A percentile compares a stretch with the other conserved stretches of the same genome.
Evolutionary conservation across 495 filamentous ascomycete species (phyloP).

Genomic region (Xylaria telfairii): DNA sequence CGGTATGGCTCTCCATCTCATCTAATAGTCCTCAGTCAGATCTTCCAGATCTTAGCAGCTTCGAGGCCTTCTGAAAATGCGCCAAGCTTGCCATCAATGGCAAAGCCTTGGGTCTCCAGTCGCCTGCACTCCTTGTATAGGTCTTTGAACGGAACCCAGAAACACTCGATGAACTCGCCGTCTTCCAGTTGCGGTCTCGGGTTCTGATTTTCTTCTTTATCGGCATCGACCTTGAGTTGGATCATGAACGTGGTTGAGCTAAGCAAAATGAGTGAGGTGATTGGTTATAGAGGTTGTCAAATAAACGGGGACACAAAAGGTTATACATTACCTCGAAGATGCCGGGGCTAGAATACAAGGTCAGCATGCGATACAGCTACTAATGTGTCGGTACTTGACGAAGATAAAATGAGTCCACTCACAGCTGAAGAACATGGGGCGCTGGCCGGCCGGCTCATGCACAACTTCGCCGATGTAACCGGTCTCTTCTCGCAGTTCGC

Average conservation of each 20-base stretch:
- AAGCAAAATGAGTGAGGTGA: background rate
- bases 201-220: constrained; percentile 61
- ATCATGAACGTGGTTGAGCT: constrained; percentile 76
- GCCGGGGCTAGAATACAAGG: constrained; percentile 36
- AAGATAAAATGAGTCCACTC: constrained; percentile 21
- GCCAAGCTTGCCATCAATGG: constrained; percentile 75
- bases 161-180: constrained; percentile 78
- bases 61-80: constrained; percentile 77
- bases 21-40: constrained; percentile 26
- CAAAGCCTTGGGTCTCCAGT: constrained; percentile 67
- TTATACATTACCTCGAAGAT: constrained; percentile 38
- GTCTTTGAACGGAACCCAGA: constrained; percentile 65
- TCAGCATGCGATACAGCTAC: background rate
- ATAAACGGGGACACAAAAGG: background rate
- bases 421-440: constrained; percentile 81
- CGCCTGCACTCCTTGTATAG: constrained; percentile 63
- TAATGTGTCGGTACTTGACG: too few species aligned
- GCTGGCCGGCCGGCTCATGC: constrained; percentile 34
- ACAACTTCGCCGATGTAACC: constrained; percentile 72
- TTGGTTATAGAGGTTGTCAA: background rate
- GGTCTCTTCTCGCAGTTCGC: constrained; percentile 82
- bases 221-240: constrained; percentile 67
- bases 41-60: constrained; percentile 60
- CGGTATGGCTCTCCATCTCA: background rate
- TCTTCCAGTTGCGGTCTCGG: constrained; percentile 73